Base-by-base conservation (phyloP, 2,329 filamentous ascomycete species). In the Pseudogymnoascus sp. region DNA sequence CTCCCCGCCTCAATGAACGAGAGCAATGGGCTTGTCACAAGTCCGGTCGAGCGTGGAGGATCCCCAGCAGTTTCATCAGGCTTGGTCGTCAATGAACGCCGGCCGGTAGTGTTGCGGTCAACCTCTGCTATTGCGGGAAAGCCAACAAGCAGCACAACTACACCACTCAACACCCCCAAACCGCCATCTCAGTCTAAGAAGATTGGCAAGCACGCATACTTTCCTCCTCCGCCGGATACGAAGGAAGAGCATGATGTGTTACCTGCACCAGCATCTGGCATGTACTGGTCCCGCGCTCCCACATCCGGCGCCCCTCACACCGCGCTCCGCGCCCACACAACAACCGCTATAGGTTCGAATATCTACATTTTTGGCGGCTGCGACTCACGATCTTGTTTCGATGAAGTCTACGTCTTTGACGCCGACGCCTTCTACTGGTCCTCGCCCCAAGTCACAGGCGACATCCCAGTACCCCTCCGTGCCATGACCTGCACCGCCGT, bases 401-500 rank as follows among this genome's bases (percentile, higher is more conserved):
- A 87, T 72, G 83, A 86, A 68, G 73, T 89, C 47, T 87, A 88
- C 69, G 84, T 88, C 13, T 75, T 89, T 59, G 86, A 89, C 69
- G 85, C 84, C 57, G 86, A 89, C 73, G 80, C 85, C 31, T 88
- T 88, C 72, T 82, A 87, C 73, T 88, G 86, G 84, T 86, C 83
- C 33, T 76, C 78, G 62, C 86, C 86, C n/a, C 77, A 80, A 65
- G 83, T 88, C 26, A 79, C 81, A 9, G 86, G 86, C 64, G 84
- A 88, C 9, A 77, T 86, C 5, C 86, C 86, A 10, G 78, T 83
- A 61, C 85, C 85, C 11, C 74, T 89, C 64, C 79, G 86, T 39
- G 86, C 86, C 66, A 89, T 89, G 86, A 88, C 86, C 5, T 87
- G 84, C 69, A 89, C 86, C 4, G 84, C 85, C 24, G 84, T 88